Percentiles rank a stretch among this genome's conserved stretches.
Evolutionary conservation across 208 protist genomes (phyloP).

Genomic region (Trypanosoma platydactyli): DNA sequence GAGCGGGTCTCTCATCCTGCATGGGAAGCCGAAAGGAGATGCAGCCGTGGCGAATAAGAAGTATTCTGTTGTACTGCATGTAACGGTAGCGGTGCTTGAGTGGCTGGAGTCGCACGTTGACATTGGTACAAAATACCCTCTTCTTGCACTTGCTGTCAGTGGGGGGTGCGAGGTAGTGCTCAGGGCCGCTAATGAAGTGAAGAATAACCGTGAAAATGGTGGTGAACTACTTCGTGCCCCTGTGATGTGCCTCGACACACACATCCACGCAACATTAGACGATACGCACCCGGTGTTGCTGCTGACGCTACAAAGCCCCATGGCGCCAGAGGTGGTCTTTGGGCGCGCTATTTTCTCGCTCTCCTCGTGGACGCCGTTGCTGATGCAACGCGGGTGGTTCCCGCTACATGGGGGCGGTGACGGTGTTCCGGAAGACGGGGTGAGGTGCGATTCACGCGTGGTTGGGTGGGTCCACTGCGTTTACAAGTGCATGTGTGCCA

Average conservation of each 20-base stretch:
- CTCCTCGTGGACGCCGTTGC: constrained; percentile 1
- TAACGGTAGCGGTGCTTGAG: constrained; percentile 36
- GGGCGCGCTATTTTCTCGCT: constrained; percentile 46
- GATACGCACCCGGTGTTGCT: constrained; percentile 37
- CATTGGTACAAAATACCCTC: constrained; percentile 4
- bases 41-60: not conserved
- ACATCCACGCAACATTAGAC: constrained; percentile 36
- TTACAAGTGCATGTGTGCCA: constrained; percentile 21
- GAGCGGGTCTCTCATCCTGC: no score
- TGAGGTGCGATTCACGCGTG: not conserved
- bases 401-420: constrained; percentile 33
- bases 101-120: constrained; percentile 13
- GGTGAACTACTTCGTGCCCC: constrained; percentile 30
- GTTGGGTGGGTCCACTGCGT: constrained; percentile 24
- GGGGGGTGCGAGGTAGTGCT: constrained; percentile 27
- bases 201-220: not conserved
- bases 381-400: constrained; percentile 34
- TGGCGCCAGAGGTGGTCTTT: constrained; percentile 33
- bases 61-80: constrained; percentile 49
- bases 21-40: not conserved
- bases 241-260: constrained; percentile 38
- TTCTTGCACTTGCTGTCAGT: constrained; percentile 15
- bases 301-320: constrained; percentile 42
- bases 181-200: not conserved
- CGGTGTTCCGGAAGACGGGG: not conserved